Evolutionary conservation across 495 filamentous ascomycete species (phyloP).

Genomic region (Letharia lupina): DNA sequence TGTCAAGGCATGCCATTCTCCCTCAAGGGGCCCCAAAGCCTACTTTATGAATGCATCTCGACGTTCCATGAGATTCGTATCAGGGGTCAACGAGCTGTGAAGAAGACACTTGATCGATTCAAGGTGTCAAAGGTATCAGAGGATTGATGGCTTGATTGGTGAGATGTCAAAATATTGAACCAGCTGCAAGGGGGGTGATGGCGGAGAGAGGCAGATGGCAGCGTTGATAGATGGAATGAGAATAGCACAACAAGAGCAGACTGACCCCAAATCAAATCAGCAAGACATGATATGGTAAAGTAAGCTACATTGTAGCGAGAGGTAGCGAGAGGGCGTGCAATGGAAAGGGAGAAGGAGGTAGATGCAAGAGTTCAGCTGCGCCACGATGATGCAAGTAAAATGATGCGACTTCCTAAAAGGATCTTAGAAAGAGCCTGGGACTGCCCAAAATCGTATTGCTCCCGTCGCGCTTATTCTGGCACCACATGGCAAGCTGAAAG

Average conservation of each 20-base stretch:
- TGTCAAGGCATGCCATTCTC: background rate
- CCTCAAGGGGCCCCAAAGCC: background rate
- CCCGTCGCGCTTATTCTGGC: background rate
- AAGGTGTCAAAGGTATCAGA: background rate
- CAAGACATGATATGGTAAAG: too few species aligned
- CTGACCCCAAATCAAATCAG: too few species aligned
- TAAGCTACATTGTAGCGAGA: background rate
- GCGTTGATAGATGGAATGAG: background rate
- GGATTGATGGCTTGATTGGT: slow-evolving; percentile 10
- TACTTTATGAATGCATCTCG: slow-evolving; percentile 9
- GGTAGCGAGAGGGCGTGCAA: slow-evolving; percentile 6
- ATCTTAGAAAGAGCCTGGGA: too few species aligned
- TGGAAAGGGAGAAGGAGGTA: slow-evolving; percentile 1
- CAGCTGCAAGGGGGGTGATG: background rate
- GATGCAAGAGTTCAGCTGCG: slow-evolving; percentile 13
- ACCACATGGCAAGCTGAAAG: slow-evolving; percentile 12
- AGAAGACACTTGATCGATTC: background rate
- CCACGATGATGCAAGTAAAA: slow-evolving; percentile 12
- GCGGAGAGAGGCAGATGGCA: background rate
- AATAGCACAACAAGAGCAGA: background rate
- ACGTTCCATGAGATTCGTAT: background rate
- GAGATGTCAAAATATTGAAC: background rate
- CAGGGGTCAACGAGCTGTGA: background rate
- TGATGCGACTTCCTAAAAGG: background rate
- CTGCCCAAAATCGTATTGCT: background rate